Evolutionary conservation across 352 stramenopile genomes (phyloP), one percentile per base, ranked within the genome.

Genomic region (Phytopythium aichiense): DNA sequence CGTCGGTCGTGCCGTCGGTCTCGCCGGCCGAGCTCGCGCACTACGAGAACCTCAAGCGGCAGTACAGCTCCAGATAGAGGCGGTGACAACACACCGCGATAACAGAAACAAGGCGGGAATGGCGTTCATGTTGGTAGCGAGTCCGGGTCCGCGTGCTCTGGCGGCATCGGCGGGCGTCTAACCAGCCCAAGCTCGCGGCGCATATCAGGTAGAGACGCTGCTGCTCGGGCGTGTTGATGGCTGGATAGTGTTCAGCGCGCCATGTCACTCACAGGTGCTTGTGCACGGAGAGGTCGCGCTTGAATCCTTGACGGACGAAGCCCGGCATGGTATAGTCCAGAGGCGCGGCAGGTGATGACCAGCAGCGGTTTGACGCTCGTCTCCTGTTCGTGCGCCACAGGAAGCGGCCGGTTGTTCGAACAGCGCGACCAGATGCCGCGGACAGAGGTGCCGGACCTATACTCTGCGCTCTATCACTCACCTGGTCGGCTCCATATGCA

Each of bases 21-120:
- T 95, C 88, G 9, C 70, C 80, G 3, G 84, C 87, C 9, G 89
- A 97, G 69, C 78, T 96, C 45, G 63, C 70, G 43, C 89, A 96
- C 63, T 97, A 96, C 68, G 89, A 97, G 61, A 84, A 81, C 28
- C 74, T 97, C 37, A 88, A 88, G 52, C 65, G 83, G 50, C 83
- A 97, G 75, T 97, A 93, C 71, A 95, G 79, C 60, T 91, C 79
- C 9, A 81, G 71, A 23, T 71, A 88, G 72, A 66, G 55, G 56
- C 53, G 56, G 58, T 22, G 7, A 7, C 33, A 4, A 25, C 23
- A 22, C 16, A 22, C 46, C 30, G 46, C 46, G 15, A 37, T 37
- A 54, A 9, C 5, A 4, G 46, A 52, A 54, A 23, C 12, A 35
- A 54, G 25, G 7, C 28, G 48, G 48, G 16, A 5, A 11, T 15